Percentiles rank a stretch among this genome's conserved stretches.
Evolutionary conservation across 2,329 filamentous ascomycete genomes (phyloP).

Genomic region (Talaromyces marneffei): DNA sequence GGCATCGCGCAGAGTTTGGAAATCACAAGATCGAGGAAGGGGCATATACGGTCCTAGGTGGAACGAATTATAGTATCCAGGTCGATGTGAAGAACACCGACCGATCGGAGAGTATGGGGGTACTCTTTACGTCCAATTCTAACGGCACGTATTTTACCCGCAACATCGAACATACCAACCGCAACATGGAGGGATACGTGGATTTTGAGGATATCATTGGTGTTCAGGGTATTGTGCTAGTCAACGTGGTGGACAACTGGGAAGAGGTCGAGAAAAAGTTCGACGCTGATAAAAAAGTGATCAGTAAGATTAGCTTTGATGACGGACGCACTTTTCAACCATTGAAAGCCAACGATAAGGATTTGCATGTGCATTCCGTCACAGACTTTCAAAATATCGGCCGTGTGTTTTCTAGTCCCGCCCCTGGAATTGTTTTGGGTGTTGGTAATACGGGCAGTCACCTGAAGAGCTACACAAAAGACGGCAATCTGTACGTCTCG

Average conservation of each 20-base stretch:
- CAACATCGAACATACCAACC: constrained; percentile 89
- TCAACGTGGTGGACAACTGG: constrained; percentile 85
- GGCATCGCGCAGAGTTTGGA: constrained; percentile 89
- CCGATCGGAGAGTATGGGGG: constrained; percentile 65
- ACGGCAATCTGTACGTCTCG: constrained; percentile 80
- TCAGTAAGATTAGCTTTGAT: constrained; percentile 86
- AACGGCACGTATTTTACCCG: constrained; percentile 94
- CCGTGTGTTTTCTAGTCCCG: constrained; percentile 85
- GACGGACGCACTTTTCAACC: constrained; percentile 80
- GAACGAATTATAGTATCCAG: constrained; percentile 96
- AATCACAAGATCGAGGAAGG: constrained; percentile 77
- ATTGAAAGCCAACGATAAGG: constrained; percentile 60
- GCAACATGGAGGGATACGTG: constrained; percentile 67
- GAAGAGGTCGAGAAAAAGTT: constrained; percentile 58
- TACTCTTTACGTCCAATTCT: constrained; percentile 91
- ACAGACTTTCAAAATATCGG: constrained; percentile 78
- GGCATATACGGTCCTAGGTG: constrained; percentile 89
- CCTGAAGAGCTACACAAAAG: constrained; percentile 58
- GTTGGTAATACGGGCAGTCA: constrained; percentile 80
- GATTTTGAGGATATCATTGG: constrained; percentile 92
- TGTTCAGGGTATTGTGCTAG: constrained; percentile 85
- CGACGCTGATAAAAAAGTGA: constrained; percentile 53
- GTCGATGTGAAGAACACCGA: constrained; percentile 77
- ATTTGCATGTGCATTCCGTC: constrained; percentile 85
- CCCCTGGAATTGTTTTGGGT: constrained; percentile 88